phyloP scores from a whole-genome alignment of 768 basidiomycete species.

The Lyophyllum decastes region DNA sequence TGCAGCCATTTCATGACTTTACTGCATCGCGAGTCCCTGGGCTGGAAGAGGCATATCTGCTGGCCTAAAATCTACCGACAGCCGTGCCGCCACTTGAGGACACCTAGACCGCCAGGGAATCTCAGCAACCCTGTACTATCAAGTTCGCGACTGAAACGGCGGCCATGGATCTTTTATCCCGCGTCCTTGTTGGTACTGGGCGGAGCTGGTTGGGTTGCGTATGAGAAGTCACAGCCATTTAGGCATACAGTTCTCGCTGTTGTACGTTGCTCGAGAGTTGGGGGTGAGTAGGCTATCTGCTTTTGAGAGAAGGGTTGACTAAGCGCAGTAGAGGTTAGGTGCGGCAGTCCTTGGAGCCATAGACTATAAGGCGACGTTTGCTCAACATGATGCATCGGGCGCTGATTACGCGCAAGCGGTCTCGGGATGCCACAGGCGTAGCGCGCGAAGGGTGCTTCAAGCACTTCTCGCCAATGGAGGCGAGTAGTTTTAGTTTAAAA shows the following conservation, averaged over 20 bases:
- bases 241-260: constrained; percentile 74
- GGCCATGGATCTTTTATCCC: constrained; percentile 39
- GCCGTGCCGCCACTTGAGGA: constrained; percentile 10
- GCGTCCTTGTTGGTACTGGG: constrained; percentile 36
- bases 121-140: neutral
- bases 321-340: constrained; percentile 35
- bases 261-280: constrained; percentile 80
- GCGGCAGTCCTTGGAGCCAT: constrained; percentile 64
- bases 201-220: constrained; percentile 47
- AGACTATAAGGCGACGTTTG: constrained; percentile 74
- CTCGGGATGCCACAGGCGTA: constrained; percentile 82
- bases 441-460: constrained; percentile 74
- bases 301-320: constrained; percentile 22
- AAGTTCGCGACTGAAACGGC: constrained; percentile 2
- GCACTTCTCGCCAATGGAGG: constrained; percentile 92
- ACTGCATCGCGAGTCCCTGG: constrained; percentile 18
- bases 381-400: constrained; percentile 49
- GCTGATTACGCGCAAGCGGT: constrained; percentile 54
- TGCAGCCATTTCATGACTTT: constrained; percentile 14
- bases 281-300: constrained; percentile 41
- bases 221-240: constrained; percentile 71
- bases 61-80: constrained; percentile 1
- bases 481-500: constrained; percentile 27
- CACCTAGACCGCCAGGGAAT: constrained; percentile 3
- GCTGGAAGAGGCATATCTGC: constrained; percentile 18